These are phyloP conservation scores for Schizosaccharomyces octosporus DNA, from an alignment of 805 yeast genomes.

Conservation along the genomic window DNA sequence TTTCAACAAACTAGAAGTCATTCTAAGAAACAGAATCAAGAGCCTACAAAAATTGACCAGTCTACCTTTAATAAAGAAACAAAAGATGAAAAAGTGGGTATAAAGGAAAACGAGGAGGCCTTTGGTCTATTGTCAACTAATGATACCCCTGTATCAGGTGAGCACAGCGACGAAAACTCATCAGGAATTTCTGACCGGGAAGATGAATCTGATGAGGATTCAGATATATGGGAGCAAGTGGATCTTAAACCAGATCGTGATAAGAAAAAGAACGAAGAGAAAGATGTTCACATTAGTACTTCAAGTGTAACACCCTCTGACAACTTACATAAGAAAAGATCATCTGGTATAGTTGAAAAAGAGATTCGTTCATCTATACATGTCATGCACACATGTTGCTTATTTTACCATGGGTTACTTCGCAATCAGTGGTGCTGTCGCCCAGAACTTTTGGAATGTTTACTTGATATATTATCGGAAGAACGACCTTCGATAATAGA, in stretches of 20 bases:
- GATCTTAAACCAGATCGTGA: not conserved
- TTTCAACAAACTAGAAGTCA: too few species aligned
- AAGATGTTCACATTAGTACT: not conserved
- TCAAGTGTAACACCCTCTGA: not conserved
- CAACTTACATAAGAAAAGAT: not conserved
- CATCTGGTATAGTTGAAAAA: not conserved
- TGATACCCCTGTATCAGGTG: too few species aligned
- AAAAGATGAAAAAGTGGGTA: too few species aligned
- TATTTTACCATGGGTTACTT: not conserved
- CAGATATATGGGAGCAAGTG: not conserved
- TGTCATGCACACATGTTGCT: not conserved
- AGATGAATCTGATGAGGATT: not conserved
- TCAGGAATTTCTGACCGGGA: not conserved
- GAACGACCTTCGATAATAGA: not conserved
- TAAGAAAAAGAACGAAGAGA: not conserved
- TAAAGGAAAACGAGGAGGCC: too few species aligned
- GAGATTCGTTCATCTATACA: not conserved
- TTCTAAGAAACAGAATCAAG: too few species aligned
- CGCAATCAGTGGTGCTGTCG: not conserved
- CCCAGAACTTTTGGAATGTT: not conserved
- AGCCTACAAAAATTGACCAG: too few species aligned
- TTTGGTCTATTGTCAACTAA: too few species aligned
- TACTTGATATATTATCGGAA: not conserved
- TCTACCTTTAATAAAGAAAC: too few species aligned
- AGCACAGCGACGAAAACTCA: too few species aligned